These are phyloP conservation scores for Trichoderma semiorbis DNA, from an alignment of 2,329 filamentous ascomycete genomes.

Conservation along the genomic window DNA sequence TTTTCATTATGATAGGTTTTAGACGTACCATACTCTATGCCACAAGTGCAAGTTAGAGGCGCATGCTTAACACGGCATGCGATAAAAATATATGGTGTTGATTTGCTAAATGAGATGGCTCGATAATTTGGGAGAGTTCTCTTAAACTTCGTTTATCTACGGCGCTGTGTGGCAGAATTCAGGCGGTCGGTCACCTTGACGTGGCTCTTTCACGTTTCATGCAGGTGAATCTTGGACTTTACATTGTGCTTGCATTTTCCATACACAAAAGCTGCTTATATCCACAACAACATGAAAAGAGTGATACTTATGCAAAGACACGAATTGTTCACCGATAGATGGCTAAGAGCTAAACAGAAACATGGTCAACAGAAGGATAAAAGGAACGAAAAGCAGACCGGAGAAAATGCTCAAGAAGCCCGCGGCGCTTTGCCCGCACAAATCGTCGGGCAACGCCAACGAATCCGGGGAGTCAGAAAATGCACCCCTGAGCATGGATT, in stretches of 20 bases:
- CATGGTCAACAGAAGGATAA: neutral
- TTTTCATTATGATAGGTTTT: neutral
- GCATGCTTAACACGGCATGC: neutral
- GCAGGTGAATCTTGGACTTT: neutral
- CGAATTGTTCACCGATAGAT: neutral
- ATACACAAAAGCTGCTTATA: neutral
- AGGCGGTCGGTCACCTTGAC: neutral
- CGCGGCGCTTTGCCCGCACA: neutral
- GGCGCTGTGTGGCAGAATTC: neutral
- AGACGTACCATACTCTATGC: neutral
- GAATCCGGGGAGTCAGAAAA: neutral
- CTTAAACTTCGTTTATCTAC: neutral
- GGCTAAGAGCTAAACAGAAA: neutral
- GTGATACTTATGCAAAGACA: neutral
- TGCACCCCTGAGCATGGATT: slow-evolving; percentile 3
- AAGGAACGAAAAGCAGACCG: neutral
- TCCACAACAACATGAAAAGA: neutral
- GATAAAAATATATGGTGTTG: neutral
- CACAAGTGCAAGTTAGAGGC: neutral
- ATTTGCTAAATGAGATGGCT: neutral
- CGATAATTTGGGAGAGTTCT: neutral
- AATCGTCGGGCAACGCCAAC: neutral
- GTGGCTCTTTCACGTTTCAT: neutral
- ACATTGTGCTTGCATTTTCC: neutral
- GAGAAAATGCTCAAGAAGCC: neutral